phyloP scores from a whole-genome alignment of 768 basidiomycete genomes.

The Filobasidium floriforme region DNA sequence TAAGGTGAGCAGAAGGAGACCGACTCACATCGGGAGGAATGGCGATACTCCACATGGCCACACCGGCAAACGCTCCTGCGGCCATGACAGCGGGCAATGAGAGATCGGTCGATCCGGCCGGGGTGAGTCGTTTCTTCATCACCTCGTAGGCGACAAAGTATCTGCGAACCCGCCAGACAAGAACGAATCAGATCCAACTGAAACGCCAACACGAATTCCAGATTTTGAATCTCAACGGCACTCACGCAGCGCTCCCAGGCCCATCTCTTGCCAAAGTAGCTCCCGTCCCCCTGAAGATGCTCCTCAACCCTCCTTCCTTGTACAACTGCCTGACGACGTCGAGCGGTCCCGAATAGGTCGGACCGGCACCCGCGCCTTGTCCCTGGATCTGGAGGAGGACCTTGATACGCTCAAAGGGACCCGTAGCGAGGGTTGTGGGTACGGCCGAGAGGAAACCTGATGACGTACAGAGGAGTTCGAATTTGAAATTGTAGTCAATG shows the following conservation, averaged over 20 bases:
- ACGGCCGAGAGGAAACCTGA: conserved; percentile 72
- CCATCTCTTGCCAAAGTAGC: conserved; percentile 95
- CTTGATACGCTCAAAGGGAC: conserved; percentile 93
- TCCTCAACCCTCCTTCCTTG: conserved; percentile 81
- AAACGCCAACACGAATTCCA: not conserved
- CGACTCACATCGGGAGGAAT: conserved; percentile 86
- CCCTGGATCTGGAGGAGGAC: conserved; percentile 92
- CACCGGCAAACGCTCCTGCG: conserved; percentile 87
- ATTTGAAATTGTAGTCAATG: too few relatives aligned
- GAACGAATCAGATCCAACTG: not conserved
- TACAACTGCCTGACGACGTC: conserved; percentile 88
- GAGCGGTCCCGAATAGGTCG: conserved; percentile 74
- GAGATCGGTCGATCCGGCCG: conserved; percentile 69
- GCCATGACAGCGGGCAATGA: conserved; percentile 78
- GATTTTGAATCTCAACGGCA: conserved; percentile 10
- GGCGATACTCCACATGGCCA: conserved; percentile 96
- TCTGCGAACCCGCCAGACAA: conserved; percentile 47
- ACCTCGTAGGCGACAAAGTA: conserved; percentile 98
- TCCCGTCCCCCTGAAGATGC: conserved; percentile 82
- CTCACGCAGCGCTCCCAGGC: conserved; percentile 91
- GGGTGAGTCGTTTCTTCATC: conserved; percentile 76
- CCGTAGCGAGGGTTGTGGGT: conserved; percentile 84
- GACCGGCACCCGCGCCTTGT: conserved; percentile 61
- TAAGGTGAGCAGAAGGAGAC: not conserved
- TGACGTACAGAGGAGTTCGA: not conserved